These are phyloP conservation scores for Phytophthora melonis DNA, from an alignment of 352 stramenopile species.

Conservation along the genomic window DNA sequence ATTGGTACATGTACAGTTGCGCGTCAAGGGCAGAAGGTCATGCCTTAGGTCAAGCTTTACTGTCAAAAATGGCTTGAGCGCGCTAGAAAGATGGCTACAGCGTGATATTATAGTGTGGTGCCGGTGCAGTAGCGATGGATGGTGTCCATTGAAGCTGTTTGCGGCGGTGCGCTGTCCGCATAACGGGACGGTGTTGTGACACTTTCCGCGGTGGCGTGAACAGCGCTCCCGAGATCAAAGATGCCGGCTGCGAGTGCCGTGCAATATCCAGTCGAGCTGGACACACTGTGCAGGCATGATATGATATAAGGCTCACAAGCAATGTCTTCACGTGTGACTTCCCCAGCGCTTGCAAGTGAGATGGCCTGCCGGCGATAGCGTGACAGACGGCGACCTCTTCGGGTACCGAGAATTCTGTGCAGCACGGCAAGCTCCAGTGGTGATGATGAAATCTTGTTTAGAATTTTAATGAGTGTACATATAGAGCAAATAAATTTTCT, in stretches of 20 bases:
- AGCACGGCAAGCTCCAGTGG: too few relatives aligned
- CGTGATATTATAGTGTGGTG: too few relatives aligned
- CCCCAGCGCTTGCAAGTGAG: background rate
- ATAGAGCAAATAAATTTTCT: too few relatives aligned
- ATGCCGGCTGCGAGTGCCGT: background rate
- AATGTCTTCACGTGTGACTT: background rate
- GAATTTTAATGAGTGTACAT: too few relatives aligned
- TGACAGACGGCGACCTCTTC: too few relatives aligned
- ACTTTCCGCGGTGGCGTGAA: background rate
- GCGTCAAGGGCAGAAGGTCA: background rate
- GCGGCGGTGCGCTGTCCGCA: constrained; percentile 5
- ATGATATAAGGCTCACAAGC: too few relatives aligned
- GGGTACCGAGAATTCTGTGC: too few relatives aligned
- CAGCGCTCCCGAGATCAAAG: background rate
- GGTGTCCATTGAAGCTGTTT: background rate
- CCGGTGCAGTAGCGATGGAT: background rate
- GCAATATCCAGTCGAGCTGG: background rate
- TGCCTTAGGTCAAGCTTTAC: too few relatives aligned
- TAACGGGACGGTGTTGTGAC: constrained; percentile 5
- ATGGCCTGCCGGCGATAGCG: too few relatives aligned
- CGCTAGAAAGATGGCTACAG: background rate
- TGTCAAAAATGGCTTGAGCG: background rate
- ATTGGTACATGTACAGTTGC: background rate
- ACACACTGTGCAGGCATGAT: background rate
- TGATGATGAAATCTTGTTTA: too few relatives aligned